Percentiles rank a stretch among this genome's conserved stretches.
Conservation (phyloP, 345 rosid species). For the Eucalyptus curtisii region DNA sequence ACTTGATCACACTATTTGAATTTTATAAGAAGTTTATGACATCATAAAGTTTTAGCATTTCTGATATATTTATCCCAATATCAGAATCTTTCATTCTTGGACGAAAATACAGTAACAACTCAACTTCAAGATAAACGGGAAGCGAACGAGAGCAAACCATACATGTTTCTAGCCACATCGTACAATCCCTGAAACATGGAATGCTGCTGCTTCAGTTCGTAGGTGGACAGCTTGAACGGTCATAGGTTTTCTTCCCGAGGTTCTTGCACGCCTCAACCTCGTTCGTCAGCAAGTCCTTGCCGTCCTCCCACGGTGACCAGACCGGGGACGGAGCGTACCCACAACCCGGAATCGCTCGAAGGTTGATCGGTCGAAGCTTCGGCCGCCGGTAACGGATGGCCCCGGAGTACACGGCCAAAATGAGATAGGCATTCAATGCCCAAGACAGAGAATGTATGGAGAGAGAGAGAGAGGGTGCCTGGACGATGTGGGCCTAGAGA, state of each 20-base stretch:
- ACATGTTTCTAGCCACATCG: not conserved
- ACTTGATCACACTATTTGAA: not conserved
- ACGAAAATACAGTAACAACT: not conserved
- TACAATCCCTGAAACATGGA: not conserved
- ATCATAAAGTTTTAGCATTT: not conserved
- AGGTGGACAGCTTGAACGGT: not conserved
- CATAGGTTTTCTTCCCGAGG: not conserved
- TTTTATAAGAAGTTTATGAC: accelerated
- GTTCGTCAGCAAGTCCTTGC: not conserved
- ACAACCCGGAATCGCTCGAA: not conserved
- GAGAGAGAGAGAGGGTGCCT: not conserved
- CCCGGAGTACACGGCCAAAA: not conserved
- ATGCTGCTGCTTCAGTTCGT: not conserved
- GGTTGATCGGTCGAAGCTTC: not conserved
- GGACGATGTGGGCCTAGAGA: not conserved
- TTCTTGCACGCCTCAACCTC: not conserved
- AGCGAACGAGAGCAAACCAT: not conserved
- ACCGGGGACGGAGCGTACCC: not conserved
- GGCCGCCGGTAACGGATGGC: not conserved
- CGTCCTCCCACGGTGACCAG: not conserved
- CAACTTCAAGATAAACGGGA: not conserved
- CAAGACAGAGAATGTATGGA: not conserved
- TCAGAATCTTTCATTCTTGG: not conserved
- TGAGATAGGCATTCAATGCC: not conserved
- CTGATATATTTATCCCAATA: accelerated